Base-by-base conservation (phyloP, 164 flowering plant species). In the Hamamelis virginiana region DNA sequence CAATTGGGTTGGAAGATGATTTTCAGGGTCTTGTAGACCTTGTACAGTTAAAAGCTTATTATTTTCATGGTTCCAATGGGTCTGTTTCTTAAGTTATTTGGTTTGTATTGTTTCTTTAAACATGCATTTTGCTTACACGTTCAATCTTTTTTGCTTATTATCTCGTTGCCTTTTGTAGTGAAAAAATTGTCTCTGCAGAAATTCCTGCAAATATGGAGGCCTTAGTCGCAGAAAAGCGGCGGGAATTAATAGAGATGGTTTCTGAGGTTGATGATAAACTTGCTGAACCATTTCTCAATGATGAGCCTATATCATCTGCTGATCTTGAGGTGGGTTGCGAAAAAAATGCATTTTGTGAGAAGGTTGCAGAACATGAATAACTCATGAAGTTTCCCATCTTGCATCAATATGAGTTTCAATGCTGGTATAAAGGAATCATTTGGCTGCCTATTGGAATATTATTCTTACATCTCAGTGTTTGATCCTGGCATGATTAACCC, bases 221-320 rank as follows among this genome's bases (percentile, higher is more conserved):
- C 4, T 45, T 90, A 47, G 98, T 84, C 18, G 74, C 83, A 51
- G 95, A 93, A 83, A 96, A 96, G 77, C 78, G 99, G 52, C 90
- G 83, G 55, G 99, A 96, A 76, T 84, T 96, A 23, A 87, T 96
- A 71, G 99, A 96, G 82, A 71, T 68, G 51, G 97, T 96, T 25
- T 89, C 99, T 55, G 99, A 96, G 76, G 99, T 96, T 74, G 99
- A 96, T 81, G 99, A 96, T 72, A 72, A 82, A 74, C 94, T 93
- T 68, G 99, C 98, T 55, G 99, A 96, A 77, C 70, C 79, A 56
- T 96, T 93, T 77, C 89, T 96, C 10, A 78, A 65, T 71, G 99
- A 96, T 78, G 99, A 96, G 68, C 95, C 97, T 57, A 87, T 96
- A 78, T 85, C 96, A 66, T 59, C 97, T 19, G 61, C 72, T 75